A percentile compares a stretch with the other conserved stretches of the same genome.
Conservation (phyloP, 495 filamentous ascomycete species). For the Penicillium soppii region DNA sequence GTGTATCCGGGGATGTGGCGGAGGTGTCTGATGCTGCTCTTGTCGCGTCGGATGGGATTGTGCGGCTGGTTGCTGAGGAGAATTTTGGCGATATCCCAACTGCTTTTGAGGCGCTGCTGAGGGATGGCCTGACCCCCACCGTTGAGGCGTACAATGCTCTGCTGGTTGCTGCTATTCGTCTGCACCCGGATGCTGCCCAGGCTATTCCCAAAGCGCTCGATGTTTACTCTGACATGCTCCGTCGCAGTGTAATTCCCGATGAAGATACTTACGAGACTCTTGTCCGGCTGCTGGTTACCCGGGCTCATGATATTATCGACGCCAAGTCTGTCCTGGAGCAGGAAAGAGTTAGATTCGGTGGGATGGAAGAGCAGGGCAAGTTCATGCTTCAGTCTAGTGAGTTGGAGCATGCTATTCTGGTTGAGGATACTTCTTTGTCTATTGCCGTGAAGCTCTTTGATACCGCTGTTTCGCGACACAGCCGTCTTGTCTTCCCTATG, state of each 20-base stretch:
- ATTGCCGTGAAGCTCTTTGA: conserved; percentile 84
- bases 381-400: conserved; percentile 89
- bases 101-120: conserved; percentile 83
- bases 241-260: conserved; percentile 77
- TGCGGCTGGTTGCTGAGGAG: conserved; percentile 62
- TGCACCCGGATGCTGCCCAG: conserved; percentile 68
- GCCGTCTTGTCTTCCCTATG: conserved; percentile 57
- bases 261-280: conserved; percentile 83
- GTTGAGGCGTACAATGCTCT: conserved; percentile 87
- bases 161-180: conserved; percentile 74
- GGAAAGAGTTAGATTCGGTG: conserved; percentile 75
- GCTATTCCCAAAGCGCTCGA: conserved; percentile 86
- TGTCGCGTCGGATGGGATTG: conserved; percentile 71
- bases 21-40: conserved; percentile 53
- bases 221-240: conserved; percentile 95
- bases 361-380: conserved; percentile 79
- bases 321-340: conserved; percentile 71
- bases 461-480: conserved; percentile 57
- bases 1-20: conserved; percentile 32
- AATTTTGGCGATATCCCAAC: conserved; percentile 84
- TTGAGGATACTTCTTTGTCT: conserved; percentile 80
- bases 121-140: conserved; percentile 72
- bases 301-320: conserved; percentile 68
- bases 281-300: conserved; percentile 74
- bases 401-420: conserved; percentile 75